Evolutionary conservation across 2,329 filamentous ascomycete species (phyloP).

Genomic region (Fusarium sp.): DNA sequence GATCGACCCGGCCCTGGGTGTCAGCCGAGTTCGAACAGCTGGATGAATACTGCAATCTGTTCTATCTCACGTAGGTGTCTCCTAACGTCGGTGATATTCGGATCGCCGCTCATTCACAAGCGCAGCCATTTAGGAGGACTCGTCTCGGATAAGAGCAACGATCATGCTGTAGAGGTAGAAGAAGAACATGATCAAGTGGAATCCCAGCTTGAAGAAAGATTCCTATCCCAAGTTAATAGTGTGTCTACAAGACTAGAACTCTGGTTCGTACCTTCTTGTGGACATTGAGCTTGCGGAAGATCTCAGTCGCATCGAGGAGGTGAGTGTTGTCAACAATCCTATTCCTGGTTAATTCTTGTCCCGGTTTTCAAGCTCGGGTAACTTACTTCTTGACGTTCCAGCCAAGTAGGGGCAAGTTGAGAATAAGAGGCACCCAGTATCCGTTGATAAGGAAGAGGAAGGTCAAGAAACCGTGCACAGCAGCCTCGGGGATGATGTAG

Average conservation of each 20-base stretch:
- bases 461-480: conserved; percentile 95
- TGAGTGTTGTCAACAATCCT: conserved; percentile 98
- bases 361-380: background rate
- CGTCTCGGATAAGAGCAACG: conserved; percentile 95
- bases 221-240: conserved; percentile 68
- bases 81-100: conserved; percentile 21
- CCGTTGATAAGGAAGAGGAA: conserved; percentile 98
- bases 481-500: conserved; percentile 98
- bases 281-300: conserved; percentile 98
- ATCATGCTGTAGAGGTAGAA: conserved; percentile 99
- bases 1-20: conserved; percentile 34
- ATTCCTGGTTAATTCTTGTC: conserved; percentile 36
- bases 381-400: conserved; percentile 99
- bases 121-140: conserved; percentile 74
- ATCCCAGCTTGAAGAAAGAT: conserved; percentile 98
- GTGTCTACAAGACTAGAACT: background rate
- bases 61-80: conserved; percentile 16
- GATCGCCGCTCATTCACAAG: conserved; percentile 30
- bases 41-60: conserved; percentile 22
- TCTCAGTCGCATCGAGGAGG: conserved; percentile 96
- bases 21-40: conserved; percentile 28
- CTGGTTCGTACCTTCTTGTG: conserved; percentile 85
- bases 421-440: conserved; percentile 93
- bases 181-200: conserved; percentile 99
- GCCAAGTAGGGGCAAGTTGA: conserved; percentile 90